Base-by-base conservation (phyloP, 2,329 filamentous ascomycete genomes). In the Scedosporium apiospermum region DNA sequence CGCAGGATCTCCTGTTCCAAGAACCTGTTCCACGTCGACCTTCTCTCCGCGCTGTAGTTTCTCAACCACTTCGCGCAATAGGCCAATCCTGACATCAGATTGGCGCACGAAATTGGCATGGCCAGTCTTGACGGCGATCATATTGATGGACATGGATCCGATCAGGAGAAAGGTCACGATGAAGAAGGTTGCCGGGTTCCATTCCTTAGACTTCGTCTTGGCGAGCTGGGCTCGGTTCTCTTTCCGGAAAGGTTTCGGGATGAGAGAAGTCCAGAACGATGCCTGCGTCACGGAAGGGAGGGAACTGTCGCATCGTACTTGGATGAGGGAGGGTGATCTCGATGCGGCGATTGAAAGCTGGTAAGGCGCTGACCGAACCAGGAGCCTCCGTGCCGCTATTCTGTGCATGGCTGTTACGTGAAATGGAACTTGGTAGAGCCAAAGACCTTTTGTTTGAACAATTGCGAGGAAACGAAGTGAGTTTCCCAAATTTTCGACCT, bases 121-220 rank as follows among this genome's bases (percentile, higher is more conserved):
- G 60, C 93, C 88, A 68, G 89, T 90, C 69, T 88, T 88, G 69
- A 98, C 73, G 42, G 87, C 82, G 70, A 99, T 88, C 81, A 95
- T 90, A 69, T 97, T 90, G 68, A 99, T 97, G 14, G 93, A 90
- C 81, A 97, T 96, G 65, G 91, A 96, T 3, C 96, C 96, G 66
- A 98, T 93, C 66, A 98, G 82, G 49, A 92, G 79, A 70, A 92
- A 92, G 66, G 93, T 90, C 68, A 87, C 79, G 67, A 93, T 90
- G 73, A 88, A 95, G 70, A 91, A 93, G 0, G 88, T 92, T 21
- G 89, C 89, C 2, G 90, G 89, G 68, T 93, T 93, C 87, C 88
- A 90, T 67, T 86, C 83, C 70, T 84, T 88, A 16, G 81, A 76
- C 66, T 80, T 83, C 26, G 70, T 42, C 49, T 57, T 61, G 26